Base-by-base conservation (phyloP, 176 grass and related monocot species). In the Rhipidocladum racemiflorum region DNA sequence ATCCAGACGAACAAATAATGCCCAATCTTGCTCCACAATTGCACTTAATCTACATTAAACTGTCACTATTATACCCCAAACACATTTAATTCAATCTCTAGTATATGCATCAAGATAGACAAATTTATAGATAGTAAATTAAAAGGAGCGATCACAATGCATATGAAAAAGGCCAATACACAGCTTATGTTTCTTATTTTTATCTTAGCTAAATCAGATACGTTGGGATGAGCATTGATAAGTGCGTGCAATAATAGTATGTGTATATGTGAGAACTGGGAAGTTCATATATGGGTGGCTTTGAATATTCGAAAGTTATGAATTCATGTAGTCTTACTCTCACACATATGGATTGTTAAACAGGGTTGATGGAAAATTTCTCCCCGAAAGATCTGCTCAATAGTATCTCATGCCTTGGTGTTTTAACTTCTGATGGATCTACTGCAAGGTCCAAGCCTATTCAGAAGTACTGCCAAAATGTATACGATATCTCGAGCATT, bases 391-490 rank as follows among this genome's bases (percentile, higher is more conserved):
- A 74, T 59, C 74, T 90, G 24, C 84, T 86, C 60, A 44, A 74
- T 78, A 86, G 60, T 74, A 89, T 94, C 49, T 84, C 84, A 3
- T 32, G 45, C 27, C 79, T 94, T 5, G 44, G 61, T 70, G 84
- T 64, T 65, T 79, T 87, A 50, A 79, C 83, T 80, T 94, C 76
- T 11, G 82, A 88, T 73, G 89, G 65, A 44, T 76, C 77, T 70
- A 44, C 55, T 6, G 1, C 60, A 68, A 91, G 83, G 68, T 69
- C 87, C 62, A 83, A 91, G 16, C 84, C 87, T 81, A 54, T 91
- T 72, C 71, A 94, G 75, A 91, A 75, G 56, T 91, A 91, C 10
- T 94, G 83, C 65, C 75, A 81, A 81, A 86, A 85, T 45, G 85
- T 94, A 21, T 86, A 67, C 5, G 80, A 91, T 45, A 71, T 91